Conservation (phyloP, 2,329 filamentous ascomycete genomes). For the Pseudogymnoascus sp. region DNA sequence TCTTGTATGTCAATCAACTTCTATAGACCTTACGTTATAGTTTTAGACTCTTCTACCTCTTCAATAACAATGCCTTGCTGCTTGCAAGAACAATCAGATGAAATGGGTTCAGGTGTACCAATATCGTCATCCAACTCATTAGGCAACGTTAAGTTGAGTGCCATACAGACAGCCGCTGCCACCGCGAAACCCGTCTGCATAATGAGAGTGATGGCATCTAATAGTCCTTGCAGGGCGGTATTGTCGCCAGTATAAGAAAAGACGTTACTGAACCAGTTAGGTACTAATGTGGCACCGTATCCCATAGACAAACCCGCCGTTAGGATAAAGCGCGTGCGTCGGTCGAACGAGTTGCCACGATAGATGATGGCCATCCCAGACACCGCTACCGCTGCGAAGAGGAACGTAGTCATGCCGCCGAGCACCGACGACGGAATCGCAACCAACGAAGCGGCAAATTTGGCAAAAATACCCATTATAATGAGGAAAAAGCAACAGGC, state of each 20-base stretch:
- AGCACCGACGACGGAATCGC: slow-evolving; percentile 61
- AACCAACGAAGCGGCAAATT: slow-evolving; percentile 72
- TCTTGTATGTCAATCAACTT: neutral
- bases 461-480: slow-evolving; percentile 76
- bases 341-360: slow-evolving; percentile 48
- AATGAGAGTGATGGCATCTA: slow-evolving; percentile 63
- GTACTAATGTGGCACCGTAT: slow-evolving; percentile 59
- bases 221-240: slow-evolving; percentile 59
- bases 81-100: neutral
- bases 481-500: slow-evolving; percentile 69
- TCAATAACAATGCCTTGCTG: neutral
- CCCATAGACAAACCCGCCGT: slow-evolving; percentile 66
- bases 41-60: neutral
- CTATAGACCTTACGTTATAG: neutral
- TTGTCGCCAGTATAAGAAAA: slow-evolving; percentile 66
- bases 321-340: slow-evolving; percentile 73
- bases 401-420: slow-evolving; percentile 70
- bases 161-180: slow-evolving; percentile 38
- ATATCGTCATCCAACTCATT: neutral
- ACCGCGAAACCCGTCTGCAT: slow-evolving; percentile 70
- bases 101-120: neutral
- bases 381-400: slow-evolving; percentile 68
- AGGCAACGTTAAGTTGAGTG: neutral
- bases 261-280: slow-evolving; percentile 59
- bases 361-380: slow-evolving; percentile 67